Evolutionary conservation across 257 asterid genomes (phyloP), one percentile per base, ranked within the genome.

Genomic region (Rehmannia glutinosa): DNA sequence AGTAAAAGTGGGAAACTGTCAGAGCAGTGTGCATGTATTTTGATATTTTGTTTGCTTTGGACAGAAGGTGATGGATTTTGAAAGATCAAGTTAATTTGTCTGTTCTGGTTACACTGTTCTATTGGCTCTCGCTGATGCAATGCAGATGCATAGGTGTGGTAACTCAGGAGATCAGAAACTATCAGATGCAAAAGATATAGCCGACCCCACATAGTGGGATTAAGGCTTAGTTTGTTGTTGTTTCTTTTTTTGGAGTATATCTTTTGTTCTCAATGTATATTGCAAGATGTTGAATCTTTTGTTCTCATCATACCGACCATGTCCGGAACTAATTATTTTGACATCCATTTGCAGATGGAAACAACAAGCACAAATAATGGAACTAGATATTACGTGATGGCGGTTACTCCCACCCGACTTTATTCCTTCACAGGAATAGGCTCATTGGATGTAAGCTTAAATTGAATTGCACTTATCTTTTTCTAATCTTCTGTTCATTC

Each of bases 371-470:
- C 69, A 69, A 76, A 62, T 61, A 80, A 75, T 73, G 97, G 92
- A 73, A 85, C 78, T 62, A 81, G 92, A 79, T 90, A 84, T 75
- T 90, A 88, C 47, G 91, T 90, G 81, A 93, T 93, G 99, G 99
- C 96, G 45, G 99, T 94, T 73, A 94, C 99, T 72, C 97, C 99
- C 50, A 94, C 96, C 28, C 80, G 99, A 50, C 96, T 94, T 73
- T 94, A 94, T 82, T 88, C 99, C 55, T 94, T 86, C 81, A 90
- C 97, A 16, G 99, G 99, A 72, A 55, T 84, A 30, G 99, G 99
- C 53, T 85, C 92, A 19, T 73, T 87, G 70, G 99, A 94, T 52
- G 99, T 94, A 82, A 78, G 81, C 74, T 74, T 62, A n/a, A 61
- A 47, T 56, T 30, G 47, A 43, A 63, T 66, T 71, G 30, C 57